These are phyloP conservation scores for Penicillium thymicola DNA, from an alignment of 2,329 filamentous ascomycete genomes.

Conservation along the genomic window DNA sequence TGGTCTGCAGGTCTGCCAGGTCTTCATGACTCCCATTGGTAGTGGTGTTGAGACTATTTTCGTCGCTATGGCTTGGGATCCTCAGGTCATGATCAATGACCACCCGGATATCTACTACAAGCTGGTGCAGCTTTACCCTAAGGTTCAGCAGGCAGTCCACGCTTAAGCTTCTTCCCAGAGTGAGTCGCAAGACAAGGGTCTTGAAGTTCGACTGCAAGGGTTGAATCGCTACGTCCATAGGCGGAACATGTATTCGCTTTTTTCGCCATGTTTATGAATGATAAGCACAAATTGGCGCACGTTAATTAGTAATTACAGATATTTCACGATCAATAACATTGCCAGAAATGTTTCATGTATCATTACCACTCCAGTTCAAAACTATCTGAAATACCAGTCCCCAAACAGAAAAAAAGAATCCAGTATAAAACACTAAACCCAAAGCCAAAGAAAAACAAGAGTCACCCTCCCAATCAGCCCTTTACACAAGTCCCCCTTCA, in stretches of 20 bases:
- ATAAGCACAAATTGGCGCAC: background rate
- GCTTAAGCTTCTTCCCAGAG: slow-evolving; percentile 37
- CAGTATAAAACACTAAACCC: slow-evolving; percentile 1
- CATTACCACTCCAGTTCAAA: slow-evolving; percentile 12
- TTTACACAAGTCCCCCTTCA: no score
- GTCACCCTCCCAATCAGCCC: background rate
- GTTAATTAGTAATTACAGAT: slow-evolving; percentile 1
- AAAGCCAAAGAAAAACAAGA: background rate
- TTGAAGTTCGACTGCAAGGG: background rate
- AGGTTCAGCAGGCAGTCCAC: slow-evolving; percentile 75
- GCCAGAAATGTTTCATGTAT: slow-evolving; percentile 14
- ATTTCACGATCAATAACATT: background rate
- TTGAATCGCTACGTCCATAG: background rate
- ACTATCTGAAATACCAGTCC: background rate
- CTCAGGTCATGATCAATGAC: slow-evolving; percentile 68
- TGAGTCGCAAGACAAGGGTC: background rate
- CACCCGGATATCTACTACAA: slow-evolving; percentile 77
- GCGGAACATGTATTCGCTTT: background rate
- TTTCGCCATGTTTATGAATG: background rate
- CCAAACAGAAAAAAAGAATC: background rate
- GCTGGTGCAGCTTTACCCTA: slow-evolving; percentile 79
- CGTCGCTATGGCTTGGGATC: slow-evolving; percentile 68
- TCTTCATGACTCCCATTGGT: slow-evolving; percentile 83
- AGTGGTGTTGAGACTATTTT: slow-evolving; percentile 93
- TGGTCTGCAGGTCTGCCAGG: slow-evolving; percentile 81